Conservation (phyloP, 345 rosid species). For the Gossypium herbaceum region DNA sequence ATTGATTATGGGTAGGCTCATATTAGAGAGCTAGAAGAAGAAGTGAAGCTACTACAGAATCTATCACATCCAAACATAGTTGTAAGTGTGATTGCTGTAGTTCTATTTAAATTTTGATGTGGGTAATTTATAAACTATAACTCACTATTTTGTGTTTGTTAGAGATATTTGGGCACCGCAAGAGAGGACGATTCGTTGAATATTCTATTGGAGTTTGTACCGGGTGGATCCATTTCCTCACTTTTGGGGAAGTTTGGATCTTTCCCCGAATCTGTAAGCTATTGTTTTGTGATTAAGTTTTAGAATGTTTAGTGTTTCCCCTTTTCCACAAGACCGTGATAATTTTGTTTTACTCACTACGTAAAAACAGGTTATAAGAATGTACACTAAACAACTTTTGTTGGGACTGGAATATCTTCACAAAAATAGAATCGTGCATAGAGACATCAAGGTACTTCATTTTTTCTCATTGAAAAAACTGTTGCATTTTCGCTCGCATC, state of each 20-base stretch:
- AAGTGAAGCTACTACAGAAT: constrained; percentile 79
- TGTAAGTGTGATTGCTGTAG: constrained; percentile 38
- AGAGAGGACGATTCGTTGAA: constrained; percentile 69
- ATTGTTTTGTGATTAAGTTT: constrained; percentile 4
- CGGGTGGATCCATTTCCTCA: constrained; percentile 85
- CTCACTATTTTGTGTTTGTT: neutral
- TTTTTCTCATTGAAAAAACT: neutral
- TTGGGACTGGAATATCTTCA: constrained; percentile 78
- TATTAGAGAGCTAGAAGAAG: constrained; percentile 81
- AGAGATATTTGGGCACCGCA: constrained; percentile 83
- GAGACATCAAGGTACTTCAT: constrained; percentile 70
- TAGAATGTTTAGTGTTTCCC: constrained; percentile 4
- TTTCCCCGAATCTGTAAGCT: constrained; percentile 76
- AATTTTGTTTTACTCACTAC: constrained; percentile 13
- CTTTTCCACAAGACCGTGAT: constrained; percentile 5
- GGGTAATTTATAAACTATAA: neutral
- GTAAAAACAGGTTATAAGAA: constrained; percentile 54
- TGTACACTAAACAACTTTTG: constrained; percentile 65
- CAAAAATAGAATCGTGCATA: constrained; percentile 75
- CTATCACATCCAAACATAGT: constrained; percentile 81
- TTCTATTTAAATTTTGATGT: neutral
- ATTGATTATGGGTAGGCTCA: constrained; percentile 40
- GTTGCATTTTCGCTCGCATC: neutral
- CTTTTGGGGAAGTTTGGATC: constrained; percentile 78
- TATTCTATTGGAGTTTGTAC: constrained; percentile 74